Evolutionary conservation across 441 rosid species (phyloP).

Genomic region (Adansonia madagascariensis): DNA sequence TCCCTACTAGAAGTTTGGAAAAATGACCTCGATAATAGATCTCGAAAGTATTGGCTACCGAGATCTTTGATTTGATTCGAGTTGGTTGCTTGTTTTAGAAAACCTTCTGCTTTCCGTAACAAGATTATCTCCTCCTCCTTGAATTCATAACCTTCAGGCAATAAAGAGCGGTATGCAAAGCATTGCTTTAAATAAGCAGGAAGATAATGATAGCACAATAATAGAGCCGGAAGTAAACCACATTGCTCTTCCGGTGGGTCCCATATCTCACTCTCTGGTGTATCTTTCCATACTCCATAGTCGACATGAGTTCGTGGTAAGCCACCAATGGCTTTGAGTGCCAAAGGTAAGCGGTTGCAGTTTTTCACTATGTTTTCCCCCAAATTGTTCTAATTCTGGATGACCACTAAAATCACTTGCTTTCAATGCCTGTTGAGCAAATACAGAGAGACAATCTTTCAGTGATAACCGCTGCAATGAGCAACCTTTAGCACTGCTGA

Average conservation of each 20-base stretch:
- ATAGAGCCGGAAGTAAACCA: slow-evolving; percentile 22
- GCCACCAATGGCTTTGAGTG: slow-evolving; percentile 20
- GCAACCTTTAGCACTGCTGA: neutral
- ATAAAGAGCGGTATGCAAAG: slow-evolving; percentile 28
- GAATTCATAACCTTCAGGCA: slow-evolving; percentile 32
- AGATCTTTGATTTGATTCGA: slow-evolving; percentile 17
- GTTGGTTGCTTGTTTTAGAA: slow-evolving; percentile 5
- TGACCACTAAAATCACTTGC: neutral
- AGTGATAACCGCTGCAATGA: neutral
- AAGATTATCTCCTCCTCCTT: slow-evolving; percentile 22
- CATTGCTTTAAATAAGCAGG: slow-evolving; percentile 11
- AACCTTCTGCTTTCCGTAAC: slow-evolving; percentile 38
- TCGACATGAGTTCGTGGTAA: neutral
- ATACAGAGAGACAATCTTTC: slow-evolving; percentile 25
- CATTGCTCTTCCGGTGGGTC: neutral
- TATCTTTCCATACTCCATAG: slow-evolving; percentile 14
- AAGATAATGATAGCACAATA: slow-evolving; percentile 23
- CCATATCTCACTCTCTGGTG: slow-evolving; percentile 28
- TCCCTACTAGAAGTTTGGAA: slow-evolving; percentile 21
- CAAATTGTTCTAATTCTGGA: neutral
- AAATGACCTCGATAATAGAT: slow-evolving; percentile 26
- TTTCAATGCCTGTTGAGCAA: slow-evolving; percentile 17
- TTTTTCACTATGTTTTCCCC: slow-evolving; percentile 1
- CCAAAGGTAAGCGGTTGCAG: slow-evolving; percentile 29
- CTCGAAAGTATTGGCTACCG: slow-evolving; percentile 25